Evolutionary conservation across 169 alveolate species (phyloP).

Genomic region (Plasmodium ovale): DNA sequence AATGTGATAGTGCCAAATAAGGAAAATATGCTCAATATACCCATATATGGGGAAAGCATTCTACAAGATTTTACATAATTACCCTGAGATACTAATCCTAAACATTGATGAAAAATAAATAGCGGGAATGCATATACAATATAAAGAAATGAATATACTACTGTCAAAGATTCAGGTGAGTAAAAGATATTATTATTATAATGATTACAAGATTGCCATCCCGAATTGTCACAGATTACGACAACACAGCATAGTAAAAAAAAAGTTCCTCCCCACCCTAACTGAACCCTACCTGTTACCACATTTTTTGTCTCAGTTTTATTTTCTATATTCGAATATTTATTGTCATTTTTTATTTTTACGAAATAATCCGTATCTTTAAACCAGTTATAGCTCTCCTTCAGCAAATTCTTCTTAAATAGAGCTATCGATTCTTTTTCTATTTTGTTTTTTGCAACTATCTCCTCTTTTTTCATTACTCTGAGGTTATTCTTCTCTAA

Average conservation of each 20-base stretch:
- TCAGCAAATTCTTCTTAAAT: slow-evolving; percentile 57
- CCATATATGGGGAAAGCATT: slow-evolving; percentile 52
- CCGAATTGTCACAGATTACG: slow-evolving; percentile 71
- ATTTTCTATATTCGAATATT: slow-evolving; percentile 38
- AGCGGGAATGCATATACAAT: slow-evolving; percentile 58
- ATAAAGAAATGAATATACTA: slow-evolving; percentile 44
- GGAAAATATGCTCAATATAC: slow-evolving; percentile 34
- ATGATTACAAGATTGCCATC: slow-evolving; percentile 75
- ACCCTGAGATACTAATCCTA: slow-evolving; percentile 70
- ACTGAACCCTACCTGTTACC: slow-evolving; percentile 63
- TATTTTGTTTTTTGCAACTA: slow-evolving; percentile 4
- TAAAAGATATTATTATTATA: slow-evolving; percentile 56
- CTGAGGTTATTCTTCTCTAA: background rate
- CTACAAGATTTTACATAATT: slow-evolving; percentile 60
- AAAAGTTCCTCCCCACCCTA: slow-evolving; percentile 76
- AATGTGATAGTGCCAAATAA: slow-evolving; percentile 71
- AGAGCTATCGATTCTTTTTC: slow-evolving; percentile 70
- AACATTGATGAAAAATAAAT: slow-evolving; percentile 57
- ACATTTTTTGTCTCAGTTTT: slow-evolving; percentile 50
- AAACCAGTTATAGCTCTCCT: slow-evolving; percentile 72
- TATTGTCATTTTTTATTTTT: slow-evolving; percentile 60
- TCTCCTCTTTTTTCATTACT: slow-evolving; percentile 35
- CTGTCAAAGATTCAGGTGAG: slow-evolving; percentile 72
- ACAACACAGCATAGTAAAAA: slow-evolving; percentile 73
- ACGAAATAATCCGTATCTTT: slow-evolving; percentile 66